phyloP scores from a whole-genome alignment of 495 filamentous ascomycete genomes.

The Penicillium samsonianum region DNA sequence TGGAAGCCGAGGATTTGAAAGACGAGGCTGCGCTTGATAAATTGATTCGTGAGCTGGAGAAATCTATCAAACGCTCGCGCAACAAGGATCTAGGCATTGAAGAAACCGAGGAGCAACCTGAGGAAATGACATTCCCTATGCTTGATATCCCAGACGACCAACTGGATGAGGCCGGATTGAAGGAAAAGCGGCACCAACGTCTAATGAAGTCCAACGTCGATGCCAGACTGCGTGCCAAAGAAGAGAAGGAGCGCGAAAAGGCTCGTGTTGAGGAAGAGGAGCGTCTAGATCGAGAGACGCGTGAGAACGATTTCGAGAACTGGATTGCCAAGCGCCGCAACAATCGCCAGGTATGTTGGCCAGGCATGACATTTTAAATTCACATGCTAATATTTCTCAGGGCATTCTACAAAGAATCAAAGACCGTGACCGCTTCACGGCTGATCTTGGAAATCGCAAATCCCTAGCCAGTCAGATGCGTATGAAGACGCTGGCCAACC shows the following conservation, averaged over 20 bases:
- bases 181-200: conserved; percentile 87
- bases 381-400: conserved; percentile 28
- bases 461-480: conserved; percentile 92
- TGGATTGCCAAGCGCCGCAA: conserved; percentile 81
- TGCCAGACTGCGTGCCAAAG: conserved; percentile 85
- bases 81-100: conserved; percentile 90
- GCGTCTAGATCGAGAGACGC: conserved; percentile 76
- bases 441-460: conserved; percentile 92
- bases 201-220: conserved; percentile 93
- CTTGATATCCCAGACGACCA: conserved; percentile 89
- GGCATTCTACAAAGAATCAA: conserved; percentile 79
- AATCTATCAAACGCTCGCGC: conserved; percentile 79
- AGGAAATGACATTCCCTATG: conserved; percentile 80
- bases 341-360: conserved; percentile 59
- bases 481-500: conserved; percentile 97
- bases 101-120: conserved; percentile 71
- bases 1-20: conserved; percentile 89
- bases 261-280: conserved; percentile 79
- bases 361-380: neutral
- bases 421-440: conserved; percentile 87
- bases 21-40: conserved; percentile 82
- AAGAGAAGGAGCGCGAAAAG: conserved; percentile 90
- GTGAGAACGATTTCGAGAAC: conserved; percentile 78
- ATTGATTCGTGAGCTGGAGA: conserved; percentile 82
- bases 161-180: conserved; percentile 84